Conservation (phyloP, 192 early-diverging fungal species). For the Rhizophagus clarus region DNA sequence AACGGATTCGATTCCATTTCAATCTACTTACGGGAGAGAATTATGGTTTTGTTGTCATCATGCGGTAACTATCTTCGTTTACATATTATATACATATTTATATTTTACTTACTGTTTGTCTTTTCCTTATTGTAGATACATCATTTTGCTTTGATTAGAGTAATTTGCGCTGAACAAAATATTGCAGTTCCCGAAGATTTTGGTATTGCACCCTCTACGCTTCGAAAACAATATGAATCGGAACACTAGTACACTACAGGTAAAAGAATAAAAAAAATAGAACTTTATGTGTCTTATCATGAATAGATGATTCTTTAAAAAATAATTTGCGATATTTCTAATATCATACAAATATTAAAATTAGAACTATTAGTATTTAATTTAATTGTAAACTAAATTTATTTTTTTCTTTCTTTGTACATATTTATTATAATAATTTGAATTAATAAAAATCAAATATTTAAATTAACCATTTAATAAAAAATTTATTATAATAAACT, state of each 20-base stretch:
- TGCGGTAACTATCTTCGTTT: constrained; percentile 44
- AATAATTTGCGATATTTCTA: too few species aligned
- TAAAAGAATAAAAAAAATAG: neutral
- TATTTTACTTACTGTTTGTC: neutral
- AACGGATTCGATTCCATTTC: constrained; percentile 30
- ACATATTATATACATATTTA: neutral
- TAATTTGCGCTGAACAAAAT: constrained; percentile 55
- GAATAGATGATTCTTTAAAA: too few species aligned
- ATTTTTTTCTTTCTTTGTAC: too few species aligned
- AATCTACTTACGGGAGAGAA: constrained; percentile 56
- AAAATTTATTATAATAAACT: too few species aligned
- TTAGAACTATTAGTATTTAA: too few species aligned
- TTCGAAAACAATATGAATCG: constrained; percentile 21
- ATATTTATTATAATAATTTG: too few species aligned
- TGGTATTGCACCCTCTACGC: constrained; percentile 57
- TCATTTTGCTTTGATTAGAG: constrained; percentile 61
- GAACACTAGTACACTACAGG: neutral
- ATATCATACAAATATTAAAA: too few species aligned
- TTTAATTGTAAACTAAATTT: too few species aligned
- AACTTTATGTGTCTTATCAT: too few species aligned
- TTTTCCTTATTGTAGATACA: constrained; percentile 46
- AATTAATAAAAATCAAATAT: too few species aligned
- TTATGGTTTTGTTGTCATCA: constrained; percentile 63
- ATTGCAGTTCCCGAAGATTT: constrained; percentile 46
- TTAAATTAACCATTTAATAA: too few species aligned